phyloP scores from a whole-genome alignment of 2,329 filamentous ascomycete genomes.

The Ambrosiella beaveri region DNA sequence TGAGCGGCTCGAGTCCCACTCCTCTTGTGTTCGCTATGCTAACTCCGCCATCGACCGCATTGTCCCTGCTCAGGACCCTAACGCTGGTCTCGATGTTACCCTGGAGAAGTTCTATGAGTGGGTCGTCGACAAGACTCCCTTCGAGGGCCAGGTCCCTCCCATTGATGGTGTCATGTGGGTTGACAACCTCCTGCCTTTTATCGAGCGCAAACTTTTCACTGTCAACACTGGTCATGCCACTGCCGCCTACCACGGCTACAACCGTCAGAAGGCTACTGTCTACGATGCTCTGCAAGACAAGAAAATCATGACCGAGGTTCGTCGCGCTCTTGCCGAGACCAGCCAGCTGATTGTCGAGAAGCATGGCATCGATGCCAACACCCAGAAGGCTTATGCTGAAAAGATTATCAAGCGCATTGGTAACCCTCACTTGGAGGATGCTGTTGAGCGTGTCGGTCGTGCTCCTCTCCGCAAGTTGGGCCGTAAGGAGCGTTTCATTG shows the following conservation, averaged over 20 bases:
- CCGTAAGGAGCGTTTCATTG: conserved; percentile 90
- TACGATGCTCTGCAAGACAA: conserved; percentile 52
- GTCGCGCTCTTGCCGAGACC: conserved; percentile 68
- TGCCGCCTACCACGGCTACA: conserved; percentile 86
- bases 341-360: conserved; percentile 72
- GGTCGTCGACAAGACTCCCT: conserved; percentile 82
- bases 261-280: conserved; percentile 70
- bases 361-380: conserved; percentile 57
- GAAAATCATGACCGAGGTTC: conserved; percentile 63
- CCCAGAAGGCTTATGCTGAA: conserved; percentile 74
- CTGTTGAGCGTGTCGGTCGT: conserved; percentile 86
- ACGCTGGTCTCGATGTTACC: conserved; percentile 73
- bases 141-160: conserved; percentile 51
- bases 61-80: conserved; percentile 70
- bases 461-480: conserved; percentile 86
- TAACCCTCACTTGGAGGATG: conserved; percentile 84
- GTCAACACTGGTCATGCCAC: conserved; percentile 98
- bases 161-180: conserved; percentile 91
- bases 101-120: conserved; percentile 99
- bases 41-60: conserved; percentile 98
- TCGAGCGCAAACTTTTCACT: conserved; percentile 98
- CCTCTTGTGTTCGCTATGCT: conserved; percentile 69
- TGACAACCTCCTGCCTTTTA: conserved; percentile 78
- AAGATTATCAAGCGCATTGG: conserved; percentile 86
- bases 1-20: conserved; percentile 48